phyloP scores from a whole-genome alignment of 345 rosid genomes.

The Bruguiera gymnorhiza region DNA sequence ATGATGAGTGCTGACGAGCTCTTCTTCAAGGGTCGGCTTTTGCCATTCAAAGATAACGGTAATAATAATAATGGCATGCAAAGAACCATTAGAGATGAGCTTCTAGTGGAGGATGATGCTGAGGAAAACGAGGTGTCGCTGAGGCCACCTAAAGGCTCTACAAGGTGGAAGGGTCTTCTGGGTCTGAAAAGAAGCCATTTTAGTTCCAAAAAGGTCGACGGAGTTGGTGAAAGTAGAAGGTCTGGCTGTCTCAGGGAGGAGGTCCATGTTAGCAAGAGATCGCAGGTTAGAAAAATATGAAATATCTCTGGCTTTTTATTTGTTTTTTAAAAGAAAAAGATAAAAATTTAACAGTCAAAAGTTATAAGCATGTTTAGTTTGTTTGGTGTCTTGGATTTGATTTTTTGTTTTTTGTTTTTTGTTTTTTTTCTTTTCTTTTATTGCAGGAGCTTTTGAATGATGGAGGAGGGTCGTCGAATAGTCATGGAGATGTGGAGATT shows the following conservation, averaged over 20 bases:
- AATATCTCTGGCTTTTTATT: neutral
- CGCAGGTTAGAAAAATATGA: constrained; percentile 26
- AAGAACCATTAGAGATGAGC: constrained; percentile 88
- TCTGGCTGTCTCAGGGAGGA: constrained; percentile 29
- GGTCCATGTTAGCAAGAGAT: constrained; percentile 17
- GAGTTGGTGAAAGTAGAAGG: constrained; percentile 30
- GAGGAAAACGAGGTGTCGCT: constrained; percentile 27
- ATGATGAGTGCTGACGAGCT: constrained; percentile 99
- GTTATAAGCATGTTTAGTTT: neutral
- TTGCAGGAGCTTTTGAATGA: constrained; percentile 45
- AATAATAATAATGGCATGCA: constrained; percentile 44
- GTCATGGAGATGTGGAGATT: constrained; percentile 62
- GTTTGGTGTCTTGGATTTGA: neutral
- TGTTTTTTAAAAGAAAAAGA: neutral
- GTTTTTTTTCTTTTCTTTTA: neutral
- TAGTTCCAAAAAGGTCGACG: constrained; percentile 62
- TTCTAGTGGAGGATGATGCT: constrained; percentile 47
- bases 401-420: no score
- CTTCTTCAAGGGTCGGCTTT: constrained; percentile 78
- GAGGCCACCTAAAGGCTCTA: constrained; percentile 60
- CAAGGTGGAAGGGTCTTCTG: constrained; percentile 82
- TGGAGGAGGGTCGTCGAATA: constrained; percentile 34
- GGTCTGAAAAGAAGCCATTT: constrained; percentile 73
- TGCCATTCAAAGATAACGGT: constrained; percentile 63
- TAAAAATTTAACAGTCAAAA: neutral